These are phyloP conservation scores for Eimeria acervulina DNA, from an alignment of 169 alveolate species.

Conservation along the genomic window DNA sequence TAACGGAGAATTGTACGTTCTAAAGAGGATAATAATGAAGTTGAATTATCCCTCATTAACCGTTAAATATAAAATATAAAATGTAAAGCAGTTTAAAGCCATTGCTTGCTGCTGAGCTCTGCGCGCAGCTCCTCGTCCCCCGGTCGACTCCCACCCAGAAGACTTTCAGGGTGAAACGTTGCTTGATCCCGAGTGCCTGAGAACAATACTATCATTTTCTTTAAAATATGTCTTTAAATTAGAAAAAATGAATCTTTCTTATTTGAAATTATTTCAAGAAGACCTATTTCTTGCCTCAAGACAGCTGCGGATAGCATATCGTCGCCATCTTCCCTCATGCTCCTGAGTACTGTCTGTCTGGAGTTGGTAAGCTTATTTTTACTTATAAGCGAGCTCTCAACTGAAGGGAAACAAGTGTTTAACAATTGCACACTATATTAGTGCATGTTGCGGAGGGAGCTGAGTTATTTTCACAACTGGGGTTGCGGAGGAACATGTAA, in stretches of 20 bases:
- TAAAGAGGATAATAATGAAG: background rate
- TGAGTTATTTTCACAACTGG: background rate
- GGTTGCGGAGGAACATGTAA: background rate
- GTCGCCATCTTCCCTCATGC: background rate
- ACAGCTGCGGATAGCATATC: background rate
- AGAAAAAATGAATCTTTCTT: background rate
- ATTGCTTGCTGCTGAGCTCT: background rate
- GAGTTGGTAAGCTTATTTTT: background rate
- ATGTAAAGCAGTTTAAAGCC: background rate
- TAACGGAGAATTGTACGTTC: background rate
- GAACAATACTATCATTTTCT: background rate
- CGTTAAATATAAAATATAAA: background rate
- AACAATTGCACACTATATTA: background rate
- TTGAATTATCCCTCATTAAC: background rate
- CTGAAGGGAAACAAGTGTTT: background rate
- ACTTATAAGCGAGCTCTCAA: background rate
- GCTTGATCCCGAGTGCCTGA: background rate
- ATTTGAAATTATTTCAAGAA: background rate
- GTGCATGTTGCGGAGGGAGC: background rate
- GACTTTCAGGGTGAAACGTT: background rate
- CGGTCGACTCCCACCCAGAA: conserved; percentile 10
- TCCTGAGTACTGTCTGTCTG: background rate
- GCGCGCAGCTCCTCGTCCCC: conserved; percentile 21
- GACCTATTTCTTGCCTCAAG: background rate
- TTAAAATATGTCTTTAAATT: background rate